These are phyloP conservation scores for Claviceps quebecensis DNA, from an alignment of 2,329 filamentous ascomycete genomes.

Conservation along the genomic window DNA sequence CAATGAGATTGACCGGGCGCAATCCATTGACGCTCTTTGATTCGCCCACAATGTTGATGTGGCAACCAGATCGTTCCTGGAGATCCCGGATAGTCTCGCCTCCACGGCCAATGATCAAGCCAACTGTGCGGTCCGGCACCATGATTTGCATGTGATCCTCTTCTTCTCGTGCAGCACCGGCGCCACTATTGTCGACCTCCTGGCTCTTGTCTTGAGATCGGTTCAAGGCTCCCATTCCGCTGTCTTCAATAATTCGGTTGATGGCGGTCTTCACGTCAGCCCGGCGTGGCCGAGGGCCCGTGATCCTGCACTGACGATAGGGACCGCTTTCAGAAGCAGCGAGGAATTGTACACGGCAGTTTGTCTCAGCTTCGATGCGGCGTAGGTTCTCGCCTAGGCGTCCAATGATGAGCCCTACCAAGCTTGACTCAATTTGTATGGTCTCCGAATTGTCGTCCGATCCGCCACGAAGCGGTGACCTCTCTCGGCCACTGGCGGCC, in stretches of 20 bases:
- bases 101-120: constrained; percentile 83
- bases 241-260: constrained; percentile 78
- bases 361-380: constrained; percentile 69
- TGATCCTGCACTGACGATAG: constrained; percentile 74
- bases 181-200: constrained; percentile 24
- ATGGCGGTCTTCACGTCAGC: constrained; percentile 72
- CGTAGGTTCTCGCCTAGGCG: constrained; percentile 79
- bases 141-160: constrained; percentile 86
- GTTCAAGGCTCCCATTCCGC: constrained; percentile 33
- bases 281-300: constrained; percentile 56
- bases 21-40: constrained; percentile 85
- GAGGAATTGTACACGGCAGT: constrained; percentile 77
- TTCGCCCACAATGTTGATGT: constrained; percentile 89
- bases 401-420: constrained; percentile 84
- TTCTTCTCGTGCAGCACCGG: constrained; percentile 50
- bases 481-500: constrained; percentile 34
- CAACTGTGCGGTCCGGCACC: constrained; percentile 86
- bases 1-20: constrained; percentile 81
- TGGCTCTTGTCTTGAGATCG: constrained; percentile 28
- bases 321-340: constrained; percentile 60
- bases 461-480: constrained; percentile 40
- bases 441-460: constrained; percentile 61
- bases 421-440: constrained; percentile 71
- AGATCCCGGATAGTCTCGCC: constrained; percentile 88
- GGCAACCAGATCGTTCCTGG: constrained; percentile 83